Base-by-base conservation (phyloP, 1,284 basidiomycete species). In the Malassezia pachydermatis region DNA sequence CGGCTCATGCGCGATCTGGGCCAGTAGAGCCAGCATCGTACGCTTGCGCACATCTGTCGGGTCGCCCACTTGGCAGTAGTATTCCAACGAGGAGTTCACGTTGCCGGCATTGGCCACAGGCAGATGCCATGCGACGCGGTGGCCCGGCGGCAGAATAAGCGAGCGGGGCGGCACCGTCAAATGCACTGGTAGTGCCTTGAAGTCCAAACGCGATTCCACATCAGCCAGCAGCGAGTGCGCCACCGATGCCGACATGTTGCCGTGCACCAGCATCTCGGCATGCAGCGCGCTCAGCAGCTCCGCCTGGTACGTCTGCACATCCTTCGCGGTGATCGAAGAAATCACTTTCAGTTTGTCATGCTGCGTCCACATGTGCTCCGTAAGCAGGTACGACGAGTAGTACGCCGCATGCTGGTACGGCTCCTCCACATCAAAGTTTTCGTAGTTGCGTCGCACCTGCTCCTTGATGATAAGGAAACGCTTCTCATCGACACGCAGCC, bases 401-500 rank as follows among this genome's bases (percentile, higher is more conserved):
- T 86, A 87, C 59, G 84, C 81, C 3, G 86, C 84, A 23, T 95
- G 77, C 17, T 79, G 76, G 73, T 86, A 89, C 1, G 88, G 84
- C 70, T 89, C 84, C 22, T 81, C 81, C 54, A 95, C 78, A 72
- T 81, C 82, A 73, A 89, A 88, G 74, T 96, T 98, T 44, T 62
- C 41, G 52, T 64, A 71, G 25, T 47, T 49, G n/a, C 67, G 59
- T 32, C 55, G 55, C 37, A 64, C 85, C 74, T 86, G 81, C 73
- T 96, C 88, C 68, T 84, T 85, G 70, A 94, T 80, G 41, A 95
- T 80, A 40, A 78, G 79, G 52, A 96, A 80, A 51, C 90, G 78
- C 48, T 84, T 79, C 20, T 79, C 74, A 59, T 83, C 78, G 27
- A 94, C 78, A 60, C 80, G 75, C 47, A 92, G 76, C 25, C 76